Conservation (phyloP, 2,329 filamentous ascomycete species). For the Aspergillus melleus region DNA sequence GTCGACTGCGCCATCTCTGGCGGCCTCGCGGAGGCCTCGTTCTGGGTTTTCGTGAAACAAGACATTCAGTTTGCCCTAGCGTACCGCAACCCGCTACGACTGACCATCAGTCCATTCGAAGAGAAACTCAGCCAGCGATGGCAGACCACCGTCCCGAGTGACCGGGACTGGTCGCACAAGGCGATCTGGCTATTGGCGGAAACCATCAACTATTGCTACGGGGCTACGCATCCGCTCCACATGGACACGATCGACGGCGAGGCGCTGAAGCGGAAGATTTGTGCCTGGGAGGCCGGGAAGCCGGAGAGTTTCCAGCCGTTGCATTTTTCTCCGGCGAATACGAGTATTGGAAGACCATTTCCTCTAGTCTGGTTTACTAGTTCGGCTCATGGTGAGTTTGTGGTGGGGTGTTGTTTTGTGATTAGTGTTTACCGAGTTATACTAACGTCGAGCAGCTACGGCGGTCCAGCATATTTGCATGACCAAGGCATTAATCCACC, state of each 20-base stretch:
- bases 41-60: conserved; percentile 39
- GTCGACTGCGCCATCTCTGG: conserved; percentile 34
- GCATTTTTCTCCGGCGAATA: conserved; percentile 30
- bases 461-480: conserved; percentile 36
- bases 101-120: conserved; percentile 33
- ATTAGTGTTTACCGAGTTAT: neutral
- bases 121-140: conserved; percentile 31
- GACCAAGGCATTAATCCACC: conserved; percentile 30
- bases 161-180: conserved; percentile 35
- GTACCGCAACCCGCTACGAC: conserved; percentile 32
- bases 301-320: conserved; percentile 32
- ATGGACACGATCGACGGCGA: conserved; percentile 17
- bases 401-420: neutral
- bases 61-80: conserved; percentile 37
- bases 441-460: conserved; percentile 22
- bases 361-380: conserved; percentile 35
- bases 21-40: conserved; percentile 35
- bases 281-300: conserved; percentile 28
- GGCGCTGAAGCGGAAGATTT: conserved; percentile 26
- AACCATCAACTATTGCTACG: conserved; percentile 35
- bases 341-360: conserved; percentile 29
- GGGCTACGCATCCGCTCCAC: conserved; percentile 19
- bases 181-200: conserved; percentile 37
- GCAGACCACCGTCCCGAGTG: conserved; percentile 23
- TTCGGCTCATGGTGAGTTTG: conserved; percentile 31